Evolutionary conservation across 2,329 filamentous ascomycete species (phyloP).

Genomic region (Gnomoniopsis smithogilvyi): DNA sequence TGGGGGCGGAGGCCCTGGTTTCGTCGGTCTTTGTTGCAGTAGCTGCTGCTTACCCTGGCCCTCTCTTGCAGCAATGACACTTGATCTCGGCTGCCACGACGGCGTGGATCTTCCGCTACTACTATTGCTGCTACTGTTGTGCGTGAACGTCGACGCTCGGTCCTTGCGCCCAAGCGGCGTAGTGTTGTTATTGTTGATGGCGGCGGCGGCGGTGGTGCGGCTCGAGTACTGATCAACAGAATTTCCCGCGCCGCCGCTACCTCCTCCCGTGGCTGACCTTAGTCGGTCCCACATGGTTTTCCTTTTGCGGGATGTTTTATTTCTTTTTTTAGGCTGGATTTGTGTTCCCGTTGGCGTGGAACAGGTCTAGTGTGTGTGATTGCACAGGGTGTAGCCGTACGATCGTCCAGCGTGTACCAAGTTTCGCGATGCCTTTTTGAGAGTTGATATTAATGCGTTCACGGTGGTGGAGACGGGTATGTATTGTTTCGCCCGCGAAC

Average conservation of each 20-base stretch:
- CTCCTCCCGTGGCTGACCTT: constrained; percentile 7
- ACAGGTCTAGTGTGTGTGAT: no score
- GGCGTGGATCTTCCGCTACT: not conserved
- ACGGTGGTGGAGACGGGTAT: no score
- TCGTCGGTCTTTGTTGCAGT: not conserved
- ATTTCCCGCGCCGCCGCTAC: no score
- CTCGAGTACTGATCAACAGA: not conserved
- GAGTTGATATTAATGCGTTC: no score
- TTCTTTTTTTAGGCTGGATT: not conserved
- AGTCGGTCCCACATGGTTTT: constrained; percentile 5
- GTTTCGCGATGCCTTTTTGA: no score
- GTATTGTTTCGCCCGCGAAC: not conserved
- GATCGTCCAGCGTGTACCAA: no score
- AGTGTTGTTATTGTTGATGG: not conserved
- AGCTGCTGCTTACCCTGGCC: constrained; percentile 6
- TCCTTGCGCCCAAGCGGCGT: not conserved
- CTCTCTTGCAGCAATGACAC: constrained; percentile 9
- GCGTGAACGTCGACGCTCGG: constrained; percentile 1
- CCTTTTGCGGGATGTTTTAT: not conserved
- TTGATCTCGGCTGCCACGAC: constrained; percentile 14
- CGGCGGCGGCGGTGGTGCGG: not conserved
- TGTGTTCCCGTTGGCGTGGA: not conserved
- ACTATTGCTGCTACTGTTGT: not conserved
- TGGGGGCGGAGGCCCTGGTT: constrained; percentile 8
- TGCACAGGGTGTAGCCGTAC: no score